These are phyloP conservation scores for Inga leiocalycina DNA, from an alignment of 306 rosid genomes.

Conservation along the genomic window DNA sequence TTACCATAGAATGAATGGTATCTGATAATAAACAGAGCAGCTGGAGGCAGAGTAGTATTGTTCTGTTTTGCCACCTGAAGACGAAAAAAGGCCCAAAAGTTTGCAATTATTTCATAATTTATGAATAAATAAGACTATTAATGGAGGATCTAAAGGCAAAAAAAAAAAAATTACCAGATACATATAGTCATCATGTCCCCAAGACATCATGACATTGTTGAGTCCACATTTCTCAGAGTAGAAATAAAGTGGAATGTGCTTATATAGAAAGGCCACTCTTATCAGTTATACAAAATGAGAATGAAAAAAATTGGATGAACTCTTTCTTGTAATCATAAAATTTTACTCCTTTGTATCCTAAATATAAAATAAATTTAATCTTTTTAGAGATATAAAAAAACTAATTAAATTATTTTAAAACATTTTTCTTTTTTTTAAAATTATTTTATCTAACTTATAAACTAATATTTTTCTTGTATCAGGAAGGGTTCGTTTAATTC, in stretches of 20 bases:
- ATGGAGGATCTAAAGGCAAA: background rate
- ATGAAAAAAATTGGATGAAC: too few relatives aligned
- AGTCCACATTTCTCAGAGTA: conserved; percentile 47
- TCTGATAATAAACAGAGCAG: conserved; percentile 46
- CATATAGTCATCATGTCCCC: conserved; percentile 66
- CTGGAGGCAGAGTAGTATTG: conserved; percentile 46
- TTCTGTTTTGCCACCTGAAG: conserved; percentile 46
- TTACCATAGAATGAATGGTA: conserved; percentile 53
- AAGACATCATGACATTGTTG: conserved; percentile 44
- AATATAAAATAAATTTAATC: too few relatives aligned
- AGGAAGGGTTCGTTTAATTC: too few relatives aligned
- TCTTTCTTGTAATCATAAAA: too few relatives aligned
- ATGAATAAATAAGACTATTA: background rate
- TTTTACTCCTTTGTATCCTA: accelerated
- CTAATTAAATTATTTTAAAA: too few relatives aligned
- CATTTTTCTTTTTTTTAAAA: too few relatives aligned
- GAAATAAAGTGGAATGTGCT: background rate
- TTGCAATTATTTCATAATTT: background rate
- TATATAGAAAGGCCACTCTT: too few relatives aligned
- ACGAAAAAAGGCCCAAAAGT: background rate
- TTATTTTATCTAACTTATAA: too few relatives aligned
- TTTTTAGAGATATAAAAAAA: too few relatives aligned
- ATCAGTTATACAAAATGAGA: too few relatives aligned
- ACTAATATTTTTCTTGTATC: too few relatives aligned
- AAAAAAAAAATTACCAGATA: conserved; percentile 31